These are phyloP conservation scores for Stereum hirsutum DNA, from an alignment of 1,284 basidiomycete genomes.

Conservation along the genomic window DNA sequence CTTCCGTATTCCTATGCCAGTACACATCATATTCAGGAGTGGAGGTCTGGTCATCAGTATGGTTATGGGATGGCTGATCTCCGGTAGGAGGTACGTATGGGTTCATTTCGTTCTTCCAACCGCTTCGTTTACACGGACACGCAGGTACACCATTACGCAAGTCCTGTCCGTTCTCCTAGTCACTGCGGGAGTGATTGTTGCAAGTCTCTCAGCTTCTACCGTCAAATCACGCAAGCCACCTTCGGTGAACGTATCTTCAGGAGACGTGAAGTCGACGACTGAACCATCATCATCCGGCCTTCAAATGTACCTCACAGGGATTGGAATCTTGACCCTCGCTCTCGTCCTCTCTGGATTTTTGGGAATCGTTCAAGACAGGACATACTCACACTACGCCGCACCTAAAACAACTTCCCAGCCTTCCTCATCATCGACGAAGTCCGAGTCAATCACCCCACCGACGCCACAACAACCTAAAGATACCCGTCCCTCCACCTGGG, in stretches of 20 bases:
- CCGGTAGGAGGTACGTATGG: conserved; percentile 44
- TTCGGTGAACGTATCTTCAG: conserved; percentile 4
- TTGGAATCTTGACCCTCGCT: conserved; percentile 67
- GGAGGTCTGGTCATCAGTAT: conserved; percentile 83
- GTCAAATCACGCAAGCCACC: conserved; percentile 5
- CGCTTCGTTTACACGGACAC: background rate
- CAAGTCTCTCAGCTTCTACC: conserved; percentile 66
- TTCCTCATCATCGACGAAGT: background rate
- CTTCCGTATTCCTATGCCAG: conserved; percentile 79
- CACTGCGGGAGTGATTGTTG: conserved; percentile 74
- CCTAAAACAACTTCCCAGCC: background rate
- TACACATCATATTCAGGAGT: conserved; percentile 92
- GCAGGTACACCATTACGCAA: conserved; percentile 63
- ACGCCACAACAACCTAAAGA: conserved; percentile 10
- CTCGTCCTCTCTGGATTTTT: conserved; percentile 78
- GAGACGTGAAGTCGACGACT: too few species aligned
- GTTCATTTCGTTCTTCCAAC: conserved; percentile 7
- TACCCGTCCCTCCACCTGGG: conserved; percentile 45
- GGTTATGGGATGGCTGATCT: conserved; percentile 60
- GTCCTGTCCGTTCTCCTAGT: conserved; percentile 71
- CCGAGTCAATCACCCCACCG: background rate
- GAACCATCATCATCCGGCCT: too few species aligned
- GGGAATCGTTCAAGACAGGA: conserved; percentile 82
- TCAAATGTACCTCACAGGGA: conserved; percentile 56
- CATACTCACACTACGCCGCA: conserved; percentile 56